Evolutionary conservation across 768 basidiomycete species (phyloP).

Genomic region (Leucocoprinus birnbaumii): DNA sequence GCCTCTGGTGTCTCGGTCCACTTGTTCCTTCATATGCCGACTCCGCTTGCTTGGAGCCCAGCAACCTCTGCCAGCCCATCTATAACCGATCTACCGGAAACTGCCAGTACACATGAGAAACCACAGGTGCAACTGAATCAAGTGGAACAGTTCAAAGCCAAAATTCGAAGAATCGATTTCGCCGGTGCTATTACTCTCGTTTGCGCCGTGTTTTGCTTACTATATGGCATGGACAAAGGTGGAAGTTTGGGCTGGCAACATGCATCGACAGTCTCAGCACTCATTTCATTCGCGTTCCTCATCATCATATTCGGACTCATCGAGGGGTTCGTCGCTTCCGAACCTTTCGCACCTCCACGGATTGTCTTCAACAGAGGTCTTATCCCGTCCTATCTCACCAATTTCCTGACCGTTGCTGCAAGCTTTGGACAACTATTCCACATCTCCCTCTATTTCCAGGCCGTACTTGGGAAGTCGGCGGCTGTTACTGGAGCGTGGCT

Average conservation of each 20-base stretch:
- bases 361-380: conserved; percentile 50
- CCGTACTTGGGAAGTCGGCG: conserved; percentile 45
- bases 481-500: conserved; percentile 50
- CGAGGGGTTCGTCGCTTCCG: conserved; percentile 47
- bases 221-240: conserved; percentile 55
- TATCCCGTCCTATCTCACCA: conserved; percentile 51
- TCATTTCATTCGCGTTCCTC: conserved; percentile 29
- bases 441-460: conserved; percentile 58
- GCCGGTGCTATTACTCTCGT: conserved; percentile 54
- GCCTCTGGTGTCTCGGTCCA: conserved; percentile 51
- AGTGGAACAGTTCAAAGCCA: conserved; percentile 31
- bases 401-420: conserved; percentile 51
- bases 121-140: neutral
- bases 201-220: conserved; percentile 50
- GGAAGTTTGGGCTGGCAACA: conserved; percentile 48
- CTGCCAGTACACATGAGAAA: conserved; percentile 16
- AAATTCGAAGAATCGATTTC: conserved; percentile 62
- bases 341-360: conserved; percentile 56
- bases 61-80: conserved; percentile 18
- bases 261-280: conserved; percentile 29
- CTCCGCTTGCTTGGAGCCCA: no score
- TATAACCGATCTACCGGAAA: neutral
- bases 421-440: conserved; percentile 47
- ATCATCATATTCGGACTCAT: conserved; percentile 39
- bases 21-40: conserved; percentile 52